Conservation (phyloP, 192 early-diverging fungal genomes). For the Coemansia sp. region DNA sequence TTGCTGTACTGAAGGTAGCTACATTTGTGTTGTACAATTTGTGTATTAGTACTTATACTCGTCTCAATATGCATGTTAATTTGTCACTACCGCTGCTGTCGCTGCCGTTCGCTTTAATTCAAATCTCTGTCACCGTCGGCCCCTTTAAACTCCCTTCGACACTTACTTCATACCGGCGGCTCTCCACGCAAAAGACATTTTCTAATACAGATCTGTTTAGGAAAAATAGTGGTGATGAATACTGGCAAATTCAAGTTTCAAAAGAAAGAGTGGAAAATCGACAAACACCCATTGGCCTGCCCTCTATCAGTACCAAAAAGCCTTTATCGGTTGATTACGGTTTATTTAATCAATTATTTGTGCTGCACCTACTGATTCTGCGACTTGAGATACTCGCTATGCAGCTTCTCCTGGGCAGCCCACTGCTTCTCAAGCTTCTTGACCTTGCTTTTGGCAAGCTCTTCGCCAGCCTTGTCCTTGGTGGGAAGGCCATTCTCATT, state of each 20-base stretch:
- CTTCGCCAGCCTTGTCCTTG: conserved; percentile 76
- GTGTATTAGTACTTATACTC: not conserved
- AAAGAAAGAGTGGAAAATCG: conserved; percentile 3
- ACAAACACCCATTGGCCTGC: not conserved
- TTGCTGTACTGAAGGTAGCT: conserved; percentile 55
- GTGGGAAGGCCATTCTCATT: conserved; percentile 87
- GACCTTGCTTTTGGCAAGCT: conserved; percentile 74
- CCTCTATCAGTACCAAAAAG: not conserved
- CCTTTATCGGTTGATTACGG: conserved; percentile 1
- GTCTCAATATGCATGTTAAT: too few relatives aligned
- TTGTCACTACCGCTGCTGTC: too few relatives aligned
- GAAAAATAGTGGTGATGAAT: too few relatives aligned
- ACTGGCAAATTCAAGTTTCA: not conserved
- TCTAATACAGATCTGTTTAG: not conserved
- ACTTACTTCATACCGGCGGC: conserved; percentile 52
- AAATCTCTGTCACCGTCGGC: not conserved
- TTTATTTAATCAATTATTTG: not conserved
- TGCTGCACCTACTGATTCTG: not conserved
- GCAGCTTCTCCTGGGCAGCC: conserved; percentile 84
- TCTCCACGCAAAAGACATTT: conserved; percentile 50
- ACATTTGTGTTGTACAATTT: not conserved
- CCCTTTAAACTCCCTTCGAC: not conserved
- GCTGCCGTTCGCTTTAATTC: not conserved
- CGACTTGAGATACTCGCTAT: conserved; percentile 71
- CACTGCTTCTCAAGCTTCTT: conserved; percentile 91